phyloP scores from a whole-genome alignment of 176 grass and related monocot species.

The Aegilops longissima region DNA sequence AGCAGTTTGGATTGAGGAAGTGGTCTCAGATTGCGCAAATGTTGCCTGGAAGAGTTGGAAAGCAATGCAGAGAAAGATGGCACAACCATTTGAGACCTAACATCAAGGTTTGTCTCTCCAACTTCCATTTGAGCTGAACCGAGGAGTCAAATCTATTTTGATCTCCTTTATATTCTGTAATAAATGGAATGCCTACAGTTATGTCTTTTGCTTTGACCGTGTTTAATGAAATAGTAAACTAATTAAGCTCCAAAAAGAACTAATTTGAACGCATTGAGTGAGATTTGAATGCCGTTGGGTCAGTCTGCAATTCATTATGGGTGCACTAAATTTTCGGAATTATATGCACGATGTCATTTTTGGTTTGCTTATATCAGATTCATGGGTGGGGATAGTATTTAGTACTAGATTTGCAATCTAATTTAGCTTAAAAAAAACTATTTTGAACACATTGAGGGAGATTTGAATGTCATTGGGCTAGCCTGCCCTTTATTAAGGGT shows the following conservation, averaged over 20 bases:
- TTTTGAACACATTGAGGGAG: background rate
- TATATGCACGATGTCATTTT: background rate
- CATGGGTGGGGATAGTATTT: background rate
- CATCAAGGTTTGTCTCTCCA: slow-evolving; percentile 62
- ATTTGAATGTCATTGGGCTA: background rate
- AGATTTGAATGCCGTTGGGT: background rate
- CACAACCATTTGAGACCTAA: slow-evolving; percentile 96
- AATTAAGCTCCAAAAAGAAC: background rate
- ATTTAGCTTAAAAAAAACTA: background rate
- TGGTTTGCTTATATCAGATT: background rate
- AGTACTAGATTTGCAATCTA: background rate
- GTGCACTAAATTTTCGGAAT: background rate
- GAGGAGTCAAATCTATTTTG: background rate
- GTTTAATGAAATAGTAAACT: background rate
- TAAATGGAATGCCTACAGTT: background rate
- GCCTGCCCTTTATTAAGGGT: background rate
- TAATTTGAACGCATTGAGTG: background rate
- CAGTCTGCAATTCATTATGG: background rate
- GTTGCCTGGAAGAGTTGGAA: slow-evolving; percentile 87
- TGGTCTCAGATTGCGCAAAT: slow-evolving; percentile 88
- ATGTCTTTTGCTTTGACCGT: background rate
- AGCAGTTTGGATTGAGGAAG: slow-evolving; percentile 84
- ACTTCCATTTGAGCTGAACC: background rate
- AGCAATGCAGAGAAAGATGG: slow-evolving; percentile 98
- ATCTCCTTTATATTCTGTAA: background rate